Conservation (phyloP, 2,329 filamentous ascomycete genomes). For the Stagonosporopsis chrysanthemi region DNA sequence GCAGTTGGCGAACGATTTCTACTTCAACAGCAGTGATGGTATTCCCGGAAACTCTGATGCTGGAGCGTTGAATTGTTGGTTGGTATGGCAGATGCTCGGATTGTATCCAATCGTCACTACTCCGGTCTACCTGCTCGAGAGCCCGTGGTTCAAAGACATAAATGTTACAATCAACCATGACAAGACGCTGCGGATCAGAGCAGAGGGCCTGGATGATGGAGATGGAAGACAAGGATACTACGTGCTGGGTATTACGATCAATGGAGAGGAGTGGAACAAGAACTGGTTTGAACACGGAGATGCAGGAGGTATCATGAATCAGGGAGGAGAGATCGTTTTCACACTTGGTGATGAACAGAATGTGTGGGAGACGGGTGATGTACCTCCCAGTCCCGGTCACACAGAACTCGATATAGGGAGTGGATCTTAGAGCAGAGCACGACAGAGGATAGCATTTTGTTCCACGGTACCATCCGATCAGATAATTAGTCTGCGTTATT, state of each 20-base stretch:
- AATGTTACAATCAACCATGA: constrained; percentile 48
- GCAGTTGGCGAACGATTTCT: constrained; percentile 52
- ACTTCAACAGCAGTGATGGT: constrained; percentile 49
- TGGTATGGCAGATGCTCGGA: constrained; percentile 60
- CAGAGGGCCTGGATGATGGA: constrained; percentile 49
- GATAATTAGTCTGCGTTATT: too few relatives aligned
- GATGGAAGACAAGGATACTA: constrained; percentile 57
- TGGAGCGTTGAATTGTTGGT: constrained; percentile 59
- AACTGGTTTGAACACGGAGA: constrained; percentile 66
- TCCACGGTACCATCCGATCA: too few relatives aligned
- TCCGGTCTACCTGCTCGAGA: constrained; percentile 56
- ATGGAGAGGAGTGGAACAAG: constrained; percentile 59
- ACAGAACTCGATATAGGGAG: constrained; percentile 32
- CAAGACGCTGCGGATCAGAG: constrained; percentile 56
- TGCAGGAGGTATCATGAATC: constrained; percentile 41
- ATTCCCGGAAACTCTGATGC: constrained; percentile 58
- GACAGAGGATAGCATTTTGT: too few relatives aligned
- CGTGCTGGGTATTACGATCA: constrained; percentile 62
- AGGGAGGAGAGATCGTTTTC: constrained; percentile 48
- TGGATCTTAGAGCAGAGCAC: not conserved
- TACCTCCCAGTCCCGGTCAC: constrained; percentile 46
- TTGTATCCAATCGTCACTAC: constrained; percentile 59
- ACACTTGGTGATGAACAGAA: constrained; percentile 36
- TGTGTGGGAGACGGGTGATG: constrained; percentile 44
- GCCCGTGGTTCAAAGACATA: constrained; percentile 55